These are phyloP conservation scores for Wakefieldia striispora DNA, from an alignment of 768 basidiomycete species.

Conservation along the genomic window DNA sequence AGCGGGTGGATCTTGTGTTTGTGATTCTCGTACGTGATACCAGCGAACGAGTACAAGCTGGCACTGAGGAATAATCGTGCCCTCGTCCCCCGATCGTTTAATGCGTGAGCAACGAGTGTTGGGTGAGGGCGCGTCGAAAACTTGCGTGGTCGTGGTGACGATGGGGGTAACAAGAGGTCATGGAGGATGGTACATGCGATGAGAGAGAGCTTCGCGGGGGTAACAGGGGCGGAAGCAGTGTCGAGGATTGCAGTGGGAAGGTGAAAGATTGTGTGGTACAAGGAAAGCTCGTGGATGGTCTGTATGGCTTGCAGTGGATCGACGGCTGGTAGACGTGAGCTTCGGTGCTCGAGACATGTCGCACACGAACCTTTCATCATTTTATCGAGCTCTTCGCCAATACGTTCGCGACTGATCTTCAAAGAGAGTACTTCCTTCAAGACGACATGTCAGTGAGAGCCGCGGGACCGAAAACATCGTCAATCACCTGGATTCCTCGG, in stretches of 20 bases:
- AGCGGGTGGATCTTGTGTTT: constrained; percentile 62
- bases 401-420: constrained; percentile 89
- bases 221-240: constrained; percentile 44
- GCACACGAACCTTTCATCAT: constrained; percentile 77
- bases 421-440: constrained; percentile 58
- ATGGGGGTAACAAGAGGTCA: constrained; percentile 37
- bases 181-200: constrained; percentile 60
- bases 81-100: constrained; percentile 32
- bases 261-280: constrained; percentile 68
- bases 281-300: constrained; percentile 68
- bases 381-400: constrained; percentile 90
- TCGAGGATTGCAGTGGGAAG: constrained; percentile 45
- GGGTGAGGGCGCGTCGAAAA: constrained; percentile 30
- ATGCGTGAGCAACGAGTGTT: constrained; percentile 34
- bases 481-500: constrained; percentile 57
- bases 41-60: constrained; percentile 68
- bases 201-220: constrained; percentile 44
- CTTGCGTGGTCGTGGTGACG: constrained; percentile 9
- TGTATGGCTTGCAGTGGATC: constrained; percentile 73
- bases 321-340: constrained; percentile 46
- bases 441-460: background rate
- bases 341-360: background rate
- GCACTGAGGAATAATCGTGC: constrained; percentile 79
- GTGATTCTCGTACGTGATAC: constrained; percentile 54
- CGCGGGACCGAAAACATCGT: background rate